Base-by-base conservation (phyloP, 192 early-diverging fungal genomes). In the Phlyctochytrium arcticum region DNA sequence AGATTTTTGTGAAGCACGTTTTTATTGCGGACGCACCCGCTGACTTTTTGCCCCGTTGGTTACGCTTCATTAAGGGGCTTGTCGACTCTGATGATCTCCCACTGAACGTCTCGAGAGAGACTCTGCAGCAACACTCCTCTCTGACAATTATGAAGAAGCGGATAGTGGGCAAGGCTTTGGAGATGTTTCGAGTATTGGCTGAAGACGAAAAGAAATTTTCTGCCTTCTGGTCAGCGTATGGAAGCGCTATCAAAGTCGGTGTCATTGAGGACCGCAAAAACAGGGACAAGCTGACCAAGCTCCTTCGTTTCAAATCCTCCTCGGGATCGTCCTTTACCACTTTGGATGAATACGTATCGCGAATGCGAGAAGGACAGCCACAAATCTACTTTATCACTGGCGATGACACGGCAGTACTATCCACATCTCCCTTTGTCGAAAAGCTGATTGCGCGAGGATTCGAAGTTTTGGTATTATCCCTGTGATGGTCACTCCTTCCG, bases 61-160 rank as follows among this genome's bases (percentile, higher is more conserved):
- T 98, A 24, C 79, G 80, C n/a, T 99, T 99, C 77, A 60, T 99
- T 67, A 88, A 89, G 75, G 97, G 91, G 36, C 74, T 99, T 37
- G 89, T 99, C 10, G 97, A 99, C 78, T 89, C 91, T 1, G 95
- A 98, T 71, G 95, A 99, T 67, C 75, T 98, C 57, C 95, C 97
- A n/a, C 78, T 99, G 48, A 98, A 98, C 61, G 93, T 99, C 17
- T 98, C 95, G 5, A 88, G 97, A 57, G 97, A 99, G 78, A 96
- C 94, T 6, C 78, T 99, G 47, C 97, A 99, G 77, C 87, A 94
- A 56, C 85, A 90, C 68, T 83, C 82, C 26, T 70, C 85, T 24
- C 85, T 98, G 51, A 86, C 86, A 72, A 70, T 84, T 21, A 94
- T 99, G 56, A 82, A 84, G 57, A 94, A 92, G 70, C 92, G 88